Percentiles rank a stretch among this genome's conserved stretches.
These are phyloP conservation scores for Cylindrodendrum hubeiense DNA, from an alignment of 2,329 filamentous ascomycete genomes.

Conservation along the genomic window DNA sequence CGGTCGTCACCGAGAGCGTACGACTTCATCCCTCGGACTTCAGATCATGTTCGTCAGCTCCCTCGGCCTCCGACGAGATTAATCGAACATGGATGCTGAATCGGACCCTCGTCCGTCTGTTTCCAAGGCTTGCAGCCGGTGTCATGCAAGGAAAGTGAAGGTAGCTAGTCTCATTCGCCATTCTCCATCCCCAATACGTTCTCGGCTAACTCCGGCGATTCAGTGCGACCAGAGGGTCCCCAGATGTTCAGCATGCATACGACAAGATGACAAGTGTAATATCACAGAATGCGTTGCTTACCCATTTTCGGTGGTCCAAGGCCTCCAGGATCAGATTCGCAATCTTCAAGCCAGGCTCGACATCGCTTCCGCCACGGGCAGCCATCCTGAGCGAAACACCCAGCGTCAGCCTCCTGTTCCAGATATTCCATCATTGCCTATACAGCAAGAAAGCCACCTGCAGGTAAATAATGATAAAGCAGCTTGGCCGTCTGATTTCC, in stretches of 20 bases:
- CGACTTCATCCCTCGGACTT: not conserved
- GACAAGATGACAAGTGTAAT: slow-evolving; percentile 27
- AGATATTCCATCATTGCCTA: not conserved
- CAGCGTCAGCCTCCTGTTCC: not conserved
- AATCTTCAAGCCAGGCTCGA: slow-evolving; percentile 2
- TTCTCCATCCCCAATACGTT: not conserved
- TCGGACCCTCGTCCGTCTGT: slow-evolving; percentile 6
- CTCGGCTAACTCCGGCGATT: slow-evolving; percentile 4
- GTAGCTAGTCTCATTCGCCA: not conserved
- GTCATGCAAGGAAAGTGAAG: slow-evolving; percentile 19
- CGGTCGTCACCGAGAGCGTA: not conserved
- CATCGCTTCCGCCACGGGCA: not conserved
- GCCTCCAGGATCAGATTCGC: slow-evolving; percentile 8
- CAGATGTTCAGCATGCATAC: slow-evolving; percentile 25
- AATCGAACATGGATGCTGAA: not conserved
- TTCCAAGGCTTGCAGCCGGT: slow-evolving; percentile 17
- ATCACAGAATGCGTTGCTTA: slow-evolving; percentile 30
- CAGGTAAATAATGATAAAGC: not conserved
- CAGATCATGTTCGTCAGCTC: not conserved
- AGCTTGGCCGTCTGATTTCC: not conserved
- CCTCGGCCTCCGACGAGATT: not conserved
- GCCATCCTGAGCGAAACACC: not conserved
- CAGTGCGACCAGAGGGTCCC: slow-evolving; percentile 30
- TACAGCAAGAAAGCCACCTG: not conserved
- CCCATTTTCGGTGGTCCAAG: slow-evolving; percentile 15